Percentiles rank a stretch among this genome's conserved stretches.
Conservation (phyloP, 2,329 filamentous ascomycete species). For the Zasmidium citrigriseum region DNA sequence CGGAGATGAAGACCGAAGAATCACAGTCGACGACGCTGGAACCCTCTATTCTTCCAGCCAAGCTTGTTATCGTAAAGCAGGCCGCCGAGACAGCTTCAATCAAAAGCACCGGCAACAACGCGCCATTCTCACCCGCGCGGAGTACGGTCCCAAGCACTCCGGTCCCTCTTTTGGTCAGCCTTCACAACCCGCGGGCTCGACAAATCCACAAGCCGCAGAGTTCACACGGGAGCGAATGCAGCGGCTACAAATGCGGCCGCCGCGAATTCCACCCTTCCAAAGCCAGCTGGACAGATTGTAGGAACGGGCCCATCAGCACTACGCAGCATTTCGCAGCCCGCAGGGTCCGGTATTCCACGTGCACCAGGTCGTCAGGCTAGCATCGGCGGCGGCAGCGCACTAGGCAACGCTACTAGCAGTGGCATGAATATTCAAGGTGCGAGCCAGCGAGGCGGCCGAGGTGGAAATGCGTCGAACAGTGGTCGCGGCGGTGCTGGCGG, state of each 20-base stretch:
- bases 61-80: conserved; percentile 75
- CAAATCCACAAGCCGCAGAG: conserved; percentile 21
- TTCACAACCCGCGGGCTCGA: conserved; percentile 5
- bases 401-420: conserved; percentile 3
- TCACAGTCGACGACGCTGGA: conserved; percentile 74
- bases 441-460: conserved; percentile 2
- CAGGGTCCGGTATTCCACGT: conserved; percentile 14
- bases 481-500: conserved; percentile 28
- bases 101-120: conserved; percentile 21
- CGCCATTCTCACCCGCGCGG: conserved; percentile 15
- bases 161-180: conserved; percentile 23
- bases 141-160: conserved; percentile 3
- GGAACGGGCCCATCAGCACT: conserved; percentile 12
- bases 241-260: conserved; percentile 7
- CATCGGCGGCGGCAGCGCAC: background rate
- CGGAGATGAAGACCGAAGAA: conserved; percentile 60
- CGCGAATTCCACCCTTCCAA: background rate
- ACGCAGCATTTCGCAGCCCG: conserved; percentile 11
- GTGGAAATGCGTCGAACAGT: conserved; percentile 11
- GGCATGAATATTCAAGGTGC: conserved; percentile 8
- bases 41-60: conserved; percentile 65
- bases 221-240: conserved; percentile 11
- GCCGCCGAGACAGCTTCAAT: conserved; percentile 66
- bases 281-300: conserved; percentile 11
- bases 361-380: conserved; percentile 1